Base-by-base conservation (phyloP, 257 asterid species). In the Apocynum venetum region DNA sequence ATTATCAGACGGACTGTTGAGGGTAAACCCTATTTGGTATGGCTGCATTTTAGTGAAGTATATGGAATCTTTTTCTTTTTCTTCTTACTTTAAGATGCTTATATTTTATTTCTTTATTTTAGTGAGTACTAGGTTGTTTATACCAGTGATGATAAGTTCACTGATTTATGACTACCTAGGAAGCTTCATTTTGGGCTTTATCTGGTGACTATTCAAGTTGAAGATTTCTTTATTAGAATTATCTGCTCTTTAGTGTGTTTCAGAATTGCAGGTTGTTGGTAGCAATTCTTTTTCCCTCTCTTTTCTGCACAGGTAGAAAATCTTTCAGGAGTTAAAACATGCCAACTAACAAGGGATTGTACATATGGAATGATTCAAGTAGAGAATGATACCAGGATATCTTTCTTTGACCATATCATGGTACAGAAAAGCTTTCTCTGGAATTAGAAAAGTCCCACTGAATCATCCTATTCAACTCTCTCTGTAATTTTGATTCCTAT, bases 11-110 rank as follows among this genome's bases (percentile, higher is more conserved):
- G 94, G 75, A 93, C 96, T 43, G 78, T 78, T 14, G 91, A 91
- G 86, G 97, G 98, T 35, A 93, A 93, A 83, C 97, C 97, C 3
- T 93, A 83, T 81, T 73, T 91, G 90, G 91, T 93, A 72, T 48
- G 76, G 14, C 38, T 38, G 71, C 48, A 38, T 65, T 14, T 38
- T 6, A 65, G 12, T 25, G 31, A 25, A 25, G 31, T 25, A 25
- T 25, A 25, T 25, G 31, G 31, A 25, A 25, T 25, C 31, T 25
- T 65, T 0, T 49, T 20, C n/a, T 56, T 38, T 48, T 15, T 48
- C 0, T 43, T 2, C 19, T 53, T 53, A 13, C 4, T 53, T 3
- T 53, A 53, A 25, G 31, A 25, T 25, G 31, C 0, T 25, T 15
- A 12, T 15, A 15, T 53, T 53, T 5, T 49, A 9, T 15, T 12